Percentiles rank a stretch among this genome's conserved stretches.
Evolutionary conservation across 2,329 filamentous ascomycete species (phyloP).

Genomic region (Parascedosporium putredinis): DNA sequence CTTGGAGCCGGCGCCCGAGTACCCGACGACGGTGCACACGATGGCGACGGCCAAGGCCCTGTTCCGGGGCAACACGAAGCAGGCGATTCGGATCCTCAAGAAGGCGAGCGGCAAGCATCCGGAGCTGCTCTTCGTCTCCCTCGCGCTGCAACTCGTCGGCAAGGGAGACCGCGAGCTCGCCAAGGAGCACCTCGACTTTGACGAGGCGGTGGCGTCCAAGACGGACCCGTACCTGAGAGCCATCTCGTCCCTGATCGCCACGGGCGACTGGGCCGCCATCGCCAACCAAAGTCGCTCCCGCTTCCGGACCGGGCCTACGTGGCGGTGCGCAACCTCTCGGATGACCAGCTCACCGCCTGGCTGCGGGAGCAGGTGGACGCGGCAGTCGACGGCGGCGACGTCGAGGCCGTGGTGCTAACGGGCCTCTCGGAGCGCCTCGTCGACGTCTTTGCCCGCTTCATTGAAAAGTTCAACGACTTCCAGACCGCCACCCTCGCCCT

Average conservation of each 20-base stretch:
- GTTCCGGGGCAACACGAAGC: conserved; percentile 58
- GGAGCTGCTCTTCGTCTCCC: conserved; percentile 57
- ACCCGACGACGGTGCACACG: conserved; percentile 50
- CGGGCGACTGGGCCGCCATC: conserved; percentile 65
- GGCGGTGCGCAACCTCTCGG: conserved; percentile 56
- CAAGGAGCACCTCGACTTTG: conserved; percentile 45
- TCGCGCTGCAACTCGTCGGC: conserved; percentile 54
- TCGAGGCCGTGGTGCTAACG: conserved; percentile 68
- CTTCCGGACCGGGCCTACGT: conserved; percentile 66
- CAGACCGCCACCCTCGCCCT: conserved; percentile 70
- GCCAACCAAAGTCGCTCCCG: conserved; percentile 63
- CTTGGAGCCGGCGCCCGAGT: conserved; percentile 31
- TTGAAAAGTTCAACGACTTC: conserved; percentile 65
- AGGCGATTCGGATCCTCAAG: conserved; percentile 61
- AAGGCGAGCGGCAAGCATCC: conserved; percentile 51
- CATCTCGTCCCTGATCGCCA: conserved; percentile 67
- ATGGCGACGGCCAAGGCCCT: conserved; percentile 68
- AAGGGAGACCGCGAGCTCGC: conserved; percentile 33
- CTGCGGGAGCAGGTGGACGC: conserved; percentile 53
- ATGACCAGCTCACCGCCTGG: conserved; percentile 54
- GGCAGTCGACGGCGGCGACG: conserved; percentile 48
- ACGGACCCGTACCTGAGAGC: conserved; percentile 72
- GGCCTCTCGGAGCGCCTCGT: conserved; percentile 64
- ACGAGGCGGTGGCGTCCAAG: conserved; percentile 48
- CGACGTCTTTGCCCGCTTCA: conserved; percentile 65